Conservation (phyloP, 768 basidiomycete species). For the Butyriboletus loyo region DNA sequence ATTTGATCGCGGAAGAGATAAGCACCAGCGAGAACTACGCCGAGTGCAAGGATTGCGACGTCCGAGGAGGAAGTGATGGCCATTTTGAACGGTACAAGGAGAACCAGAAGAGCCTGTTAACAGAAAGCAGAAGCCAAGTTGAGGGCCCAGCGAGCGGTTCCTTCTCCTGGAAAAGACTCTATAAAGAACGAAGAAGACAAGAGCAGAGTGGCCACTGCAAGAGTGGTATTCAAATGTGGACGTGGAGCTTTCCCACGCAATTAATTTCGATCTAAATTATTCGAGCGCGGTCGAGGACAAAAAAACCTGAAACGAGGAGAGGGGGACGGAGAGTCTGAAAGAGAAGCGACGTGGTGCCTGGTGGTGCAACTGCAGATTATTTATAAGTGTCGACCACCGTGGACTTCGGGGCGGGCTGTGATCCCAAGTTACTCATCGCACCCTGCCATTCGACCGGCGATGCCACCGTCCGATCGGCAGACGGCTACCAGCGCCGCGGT, state of each 20-base stretch:
- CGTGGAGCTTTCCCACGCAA: slow-evolving; percentile 38
- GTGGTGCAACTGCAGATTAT: not conserved
- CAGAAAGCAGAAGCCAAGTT: not conserved
- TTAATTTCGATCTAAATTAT: slow-evolving; percentile 27
- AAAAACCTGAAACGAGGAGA: not conserved
- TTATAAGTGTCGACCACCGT: not conserved
- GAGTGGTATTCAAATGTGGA: slow-evolving; percentile 33
- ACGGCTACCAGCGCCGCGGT: no score
- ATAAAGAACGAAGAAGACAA: slow-evolving; percentile 12
- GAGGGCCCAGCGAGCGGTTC: not conserved
- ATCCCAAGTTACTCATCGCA: not conserved
- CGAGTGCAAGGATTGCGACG: slow-evolving; percentile 65
- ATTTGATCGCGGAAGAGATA: slow-evolving; percentile 86
- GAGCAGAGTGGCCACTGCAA: slow-evolving; percentile 2
- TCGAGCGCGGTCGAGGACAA: not conserved
- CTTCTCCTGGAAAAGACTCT: not conserved
- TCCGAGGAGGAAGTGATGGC: slow-evolving; percentile 67
- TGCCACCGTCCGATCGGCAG: not conserved
- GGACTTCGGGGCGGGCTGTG: not conserved
- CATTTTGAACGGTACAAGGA: slow-evolving; percentile 38
- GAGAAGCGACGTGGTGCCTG: not conserved
- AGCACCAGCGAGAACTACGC: slow-evolving; percentile 69
- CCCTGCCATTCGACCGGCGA: no score
- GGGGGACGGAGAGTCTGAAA: not conserved
- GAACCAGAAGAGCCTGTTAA: not conserved